Base-by-base conservation (phyloP, 73 alveolate species). In the Blepharisma japonicum region DNA sequence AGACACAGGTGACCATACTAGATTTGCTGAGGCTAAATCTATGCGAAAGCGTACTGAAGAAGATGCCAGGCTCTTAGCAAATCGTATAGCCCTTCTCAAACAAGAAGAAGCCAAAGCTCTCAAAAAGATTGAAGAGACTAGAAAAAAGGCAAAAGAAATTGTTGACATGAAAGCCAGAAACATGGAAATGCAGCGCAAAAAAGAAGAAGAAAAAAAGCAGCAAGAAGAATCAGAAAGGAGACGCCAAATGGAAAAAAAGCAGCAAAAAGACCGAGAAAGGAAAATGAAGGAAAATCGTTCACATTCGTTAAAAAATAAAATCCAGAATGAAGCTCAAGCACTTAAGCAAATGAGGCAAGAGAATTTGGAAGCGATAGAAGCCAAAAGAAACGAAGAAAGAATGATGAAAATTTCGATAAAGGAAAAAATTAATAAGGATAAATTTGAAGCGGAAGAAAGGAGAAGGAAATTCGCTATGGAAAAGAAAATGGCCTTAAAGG, bases 61-160 rank as follows among this genome's bases (percentile, higher is more conserved):
- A 61, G 74, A 61, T 61, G 74, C 74, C 39, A 61, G 74, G 46
- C 74, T 61, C 23, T 25, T 61, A 9, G 82, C 82, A 23, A 72
- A 72, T 53, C n/a, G 82, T 7, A 72, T 72, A 0, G 82, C 82
- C 9, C 38, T 72, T n/a, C 79, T 72, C 27, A 72, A 72, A 53
- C 77, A 46, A 25, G 82, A 72, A 72, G 82, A 72, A 51, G 39
- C n/a, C 5, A 72, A 53, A 6, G 78, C 82, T 51, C 56, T 9
- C 80, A 72, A 72, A 48, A 72, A 72, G 38, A 72, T 72, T 25
- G 82, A 72, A 51, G 82, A 72, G 67, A 72, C 82, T 27, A 14
- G 78, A 9, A 45, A 45, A 42, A 70, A 38, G 25, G 71, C 80
- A 8, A 27, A 70, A 53, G 82, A 72, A 72, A 72, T 72, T 2